Percentiles rank a stretch among this genome's conserved stretches.
Evolutionary conservation across 495 filamentous ascomycete genomes (phyloP).

Genomic region (Melanomma pulvis-pyrius): DNA sequence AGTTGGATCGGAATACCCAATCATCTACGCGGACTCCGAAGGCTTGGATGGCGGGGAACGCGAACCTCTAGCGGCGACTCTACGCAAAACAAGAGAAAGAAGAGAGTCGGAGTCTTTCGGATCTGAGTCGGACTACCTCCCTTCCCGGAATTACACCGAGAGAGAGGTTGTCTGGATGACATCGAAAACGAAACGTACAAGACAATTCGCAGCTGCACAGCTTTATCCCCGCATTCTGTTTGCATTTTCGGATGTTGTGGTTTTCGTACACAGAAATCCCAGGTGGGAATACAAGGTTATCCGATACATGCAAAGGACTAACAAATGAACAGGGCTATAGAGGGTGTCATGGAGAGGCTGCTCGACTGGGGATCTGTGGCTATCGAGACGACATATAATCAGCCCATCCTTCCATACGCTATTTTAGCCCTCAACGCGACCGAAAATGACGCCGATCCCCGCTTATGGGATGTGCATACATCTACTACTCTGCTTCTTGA

Average conservation of each 20-base stretch:
- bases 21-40: constrained; percentile 47
- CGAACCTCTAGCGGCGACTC: constrained; percentile 32
- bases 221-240: constrained; percentile 46
- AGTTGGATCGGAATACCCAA: constrained; percentile 17
- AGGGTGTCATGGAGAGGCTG: constrained; percentile 39
- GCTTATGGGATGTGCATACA: constrained; percentile 25
- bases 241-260: constrained; percentile 46
- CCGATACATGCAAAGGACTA: background rate
- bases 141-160: constrained; percentile 8
- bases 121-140: constrained; percentile 8
- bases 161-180: constrained; percentile 21
- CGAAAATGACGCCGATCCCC: constrained; percentile 26
- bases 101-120: constrained; percentile 5
- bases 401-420: constrained; percentile 45
- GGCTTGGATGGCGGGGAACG: constrained; percentile 42
- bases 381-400: constrained; percentile 43
- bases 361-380: constrained; percentile 41
- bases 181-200: constrained; percentile 14
- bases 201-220: constrained; percentile 38
- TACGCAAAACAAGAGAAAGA: constrained; percentile 20
- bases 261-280: constrained; percentile 41
- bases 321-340: constrained; percentile 28
- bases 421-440: constrained; percentile 45
- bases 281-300: constrained; percentile 25
- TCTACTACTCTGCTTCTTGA: constrained; percentile 18